phyloP scores from a whole-genome alignment of 441 rosid genomes.

The Metrosideros polymorpha region DNA sequence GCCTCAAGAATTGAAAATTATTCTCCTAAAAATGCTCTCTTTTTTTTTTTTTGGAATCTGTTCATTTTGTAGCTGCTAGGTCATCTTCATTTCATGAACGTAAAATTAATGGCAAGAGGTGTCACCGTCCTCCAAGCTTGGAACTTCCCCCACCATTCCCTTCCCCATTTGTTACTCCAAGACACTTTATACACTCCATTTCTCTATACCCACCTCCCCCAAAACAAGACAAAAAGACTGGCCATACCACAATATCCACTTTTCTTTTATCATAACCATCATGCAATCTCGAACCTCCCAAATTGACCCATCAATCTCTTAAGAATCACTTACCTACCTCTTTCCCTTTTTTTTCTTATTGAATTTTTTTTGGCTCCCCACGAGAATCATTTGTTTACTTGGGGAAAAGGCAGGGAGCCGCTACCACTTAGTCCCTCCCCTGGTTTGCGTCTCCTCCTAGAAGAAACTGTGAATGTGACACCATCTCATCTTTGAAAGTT shows the following conservation, averaged over 20 bases:
- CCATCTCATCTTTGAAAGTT: neutral
- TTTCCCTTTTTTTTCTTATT: neutral
- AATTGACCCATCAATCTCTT: neutral
- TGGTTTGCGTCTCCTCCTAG: neutral
- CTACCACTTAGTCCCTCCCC: conserved; percentile 27
- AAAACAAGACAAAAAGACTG: conserved; percentile 7
- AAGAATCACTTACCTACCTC: neutral
- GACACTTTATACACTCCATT: neutral
- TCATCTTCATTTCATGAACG: neutral
- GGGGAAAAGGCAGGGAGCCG: neutral
- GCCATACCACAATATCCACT: neutral
- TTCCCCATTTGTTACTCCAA: neutral
- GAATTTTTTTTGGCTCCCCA: neutral
- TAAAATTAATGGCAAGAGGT: neutral
- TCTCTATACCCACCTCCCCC: conserved; percentile 16
- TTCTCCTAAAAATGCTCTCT: neutral
- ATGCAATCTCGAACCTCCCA: neutral
- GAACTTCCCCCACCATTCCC: neutral
- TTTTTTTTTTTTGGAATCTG: neutral
- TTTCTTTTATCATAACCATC: neutral
- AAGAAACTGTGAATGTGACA: neutral
- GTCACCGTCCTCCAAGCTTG: conserved; percentile 4
- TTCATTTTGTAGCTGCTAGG: neutral
- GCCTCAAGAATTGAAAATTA: neutral
- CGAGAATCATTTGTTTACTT: neutral